Base-by-base conservation (phyloP, 1,284 basidiomycete species). In the Melampsora americana region DNA sequence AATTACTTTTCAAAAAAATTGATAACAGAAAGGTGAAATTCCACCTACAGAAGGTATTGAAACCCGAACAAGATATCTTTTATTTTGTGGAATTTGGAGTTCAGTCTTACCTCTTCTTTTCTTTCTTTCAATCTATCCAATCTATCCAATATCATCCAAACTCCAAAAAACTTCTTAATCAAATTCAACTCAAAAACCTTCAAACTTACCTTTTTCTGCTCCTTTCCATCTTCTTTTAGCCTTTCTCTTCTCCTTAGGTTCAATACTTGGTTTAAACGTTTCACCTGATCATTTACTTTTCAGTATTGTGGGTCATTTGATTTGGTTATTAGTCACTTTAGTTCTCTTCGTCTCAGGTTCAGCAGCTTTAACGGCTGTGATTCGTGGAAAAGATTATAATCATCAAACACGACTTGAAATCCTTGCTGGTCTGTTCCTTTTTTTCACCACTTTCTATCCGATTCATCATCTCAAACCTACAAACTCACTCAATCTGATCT, bases 1-100 rank as follows among this genome's bases (percentile, higher is more conserved):
- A n/a, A n/a, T n/a, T n/a, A n/a, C n/a, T n/a, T n/a, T n/a, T n/a
- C n/a, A n/a, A n/a, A n/a, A n/a, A n/a, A n/a, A n/a, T n/a, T n/a
- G n/a, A 39, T 66, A 11, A 18, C 50, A 73, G 71, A 73, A 66
- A 26, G 7, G 28, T 39, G 14, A 16, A 23, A 32, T 66, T 20
- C 23, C 62, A 18, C 46, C 64, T 20, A 66, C 30, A 28, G 28
- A 60, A 7, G 30, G 48, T 20, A 6, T 73, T 32, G 62, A 56
- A 9, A 66, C 64, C n/a, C 20, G 71, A 28, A 60, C 50, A 3
- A 56, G 64, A 32, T 73, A 59, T 30, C 48, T 73, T 12, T 28
- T 73, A 39, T 73, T 73, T 32, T 73, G 71, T 66, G 71, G 71
- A 42, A 50, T 73, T 39, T 73, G 71, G 71, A 73, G 71, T 73